A percentile compares a stretch with the other conserved stretches of the same genome.
Conservation (phyloP, 1,139 yeast genomes). For the Hyphopichia fennica region DNA sequence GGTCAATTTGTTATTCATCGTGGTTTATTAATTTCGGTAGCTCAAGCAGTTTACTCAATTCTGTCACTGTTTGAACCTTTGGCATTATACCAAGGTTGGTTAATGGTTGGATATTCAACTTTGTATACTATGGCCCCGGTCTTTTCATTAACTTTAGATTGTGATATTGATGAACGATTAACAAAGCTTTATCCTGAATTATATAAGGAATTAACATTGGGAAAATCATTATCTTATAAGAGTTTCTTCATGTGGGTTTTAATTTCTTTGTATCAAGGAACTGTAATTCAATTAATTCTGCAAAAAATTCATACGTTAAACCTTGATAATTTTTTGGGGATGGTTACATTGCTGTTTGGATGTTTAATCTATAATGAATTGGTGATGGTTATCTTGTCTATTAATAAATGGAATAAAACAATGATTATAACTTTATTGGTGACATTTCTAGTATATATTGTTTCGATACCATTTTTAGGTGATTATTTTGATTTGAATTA, state of each 20-base stretch:
- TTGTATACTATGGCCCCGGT: conserved; percentile 98
- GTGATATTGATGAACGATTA: conserved; percentile 86
- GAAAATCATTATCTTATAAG: conserved; percentile 78
- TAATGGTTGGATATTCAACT: conserved; percentile 98
- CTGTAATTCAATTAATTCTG: conserved; percentile 74
- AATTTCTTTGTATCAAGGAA: conserved; percentile 86
- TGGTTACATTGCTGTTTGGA: conserved; percentile 86
- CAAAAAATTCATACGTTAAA: conserved; percentile 73
- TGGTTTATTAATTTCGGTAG: conserved; percentile 91
- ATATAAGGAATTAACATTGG: conserved; percentile 87
- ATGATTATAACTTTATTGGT: conserved; percentile 75
- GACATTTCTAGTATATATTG: conserved; percentile 67
- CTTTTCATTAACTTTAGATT: conserved; percentile 86
- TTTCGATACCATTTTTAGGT: conserved; percentile 74
- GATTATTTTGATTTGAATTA: conserved; percentile 81
- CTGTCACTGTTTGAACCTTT: conserved; percentile 88
- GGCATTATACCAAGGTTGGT: conserved; percentile 92
- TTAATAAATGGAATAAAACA: conserved; percentile 81
- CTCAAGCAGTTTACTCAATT: conserved; percentile 91
- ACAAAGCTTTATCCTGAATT: conserved; percentile 93
- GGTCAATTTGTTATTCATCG: conserved; percentile 97
- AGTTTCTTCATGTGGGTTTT: conserved; percentile 92
- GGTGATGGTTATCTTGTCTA: conserved; percentile 89
- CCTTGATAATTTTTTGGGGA: conserved; percentile 52
- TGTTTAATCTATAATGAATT: conserved; percentile 82